phyloP scores from a whole-genome alignment of 108 stramenopile species.

The Mediolabrus comicus region DNA sequence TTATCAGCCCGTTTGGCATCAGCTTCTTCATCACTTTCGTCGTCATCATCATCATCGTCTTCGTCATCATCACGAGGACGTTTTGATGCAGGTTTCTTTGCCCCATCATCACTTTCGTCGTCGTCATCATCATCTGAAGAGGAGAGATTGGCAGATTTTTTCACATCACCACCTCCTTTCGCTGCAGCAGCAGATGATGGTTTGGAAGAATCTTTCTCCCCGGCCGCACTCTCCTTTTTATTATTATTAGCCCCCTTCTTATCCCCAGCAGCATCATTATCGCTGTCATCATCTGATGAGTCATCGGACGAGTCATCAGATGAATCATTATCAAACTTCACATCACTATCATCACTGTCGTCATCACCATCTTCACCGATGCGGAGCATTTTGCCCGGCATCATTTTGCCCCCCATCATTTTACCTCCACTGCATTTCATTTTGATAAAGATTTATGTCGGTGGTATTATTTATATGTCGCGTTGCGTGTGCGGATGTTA shows the following conservation, averaged over 20 bases:
- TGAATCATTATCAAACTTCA: constrained; percentile 27
- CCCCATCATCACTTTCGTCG: constrained; percentile 14
- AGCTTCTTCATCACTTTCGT: constrained; percentile 36
- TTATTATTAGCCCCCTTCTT: not conserved
- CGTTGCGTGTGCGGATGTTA: no score
- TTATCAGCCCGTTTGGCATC: constrained; percentile 24
- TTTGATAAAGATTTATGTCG: no score
- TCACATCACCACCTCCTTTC: constrained; percentile 50
- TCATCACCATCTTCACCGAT: constrained; percentile 38
- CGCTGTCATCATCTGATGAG: constrained; percentile 27
- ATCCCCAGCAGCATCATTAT: constrained; percentile 17
- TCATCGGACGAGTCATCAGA: constrained; percentile 43
- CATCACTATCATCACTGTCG: constrained; percentile 47
- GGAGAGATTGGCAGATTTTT: constrained; percentile 20
- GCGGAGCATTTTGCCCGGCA: constrained; percentile 68
- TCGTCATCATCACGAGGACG: constrained; percentile 52
- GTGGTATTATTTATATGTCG: no score
- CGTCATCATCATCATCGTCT: constrained; percentile 68
- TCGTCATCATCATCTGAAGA: constrained; percentile 28
- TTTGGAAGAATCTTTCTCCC: constrained; percentile 20
- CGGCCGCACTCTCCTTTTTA: not conserved
- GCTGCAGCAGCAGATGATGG: constrained; percentile 46
- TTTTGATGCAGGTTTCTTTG: constrained; percentile 13
- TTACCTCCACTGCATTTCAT: constrained; percentile 44
- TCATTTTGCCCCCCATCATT: constrained; percentile 55